A percentile compares a stretch with the other conserved stretches of the same genome.
Conservation (phyloP, 2,329 filamentous ascomycete species). For the Lithohypha guttulata region DNA sequence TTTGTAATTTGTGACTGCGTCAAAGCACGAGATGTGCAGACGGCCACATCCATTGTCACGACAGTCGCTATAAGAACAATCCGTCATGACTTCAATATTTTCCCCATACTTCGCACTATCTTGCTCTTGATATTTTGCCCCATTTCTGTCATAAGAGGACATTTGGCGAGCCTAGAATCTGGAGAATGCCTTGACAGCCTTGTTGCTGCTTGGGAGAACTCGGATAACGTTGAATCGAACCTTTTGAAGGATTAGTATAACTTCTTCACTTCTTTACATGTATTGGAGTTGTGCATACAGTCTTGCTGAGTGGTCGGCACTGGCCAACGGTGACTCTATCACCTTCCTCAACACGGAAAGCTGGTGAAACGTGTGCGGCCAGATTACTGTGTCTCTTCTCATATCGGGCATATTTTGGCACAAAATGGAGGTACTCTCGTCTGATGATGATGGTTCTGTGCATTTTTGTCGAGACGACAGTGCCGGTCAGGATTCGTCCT, state of each 20-base stretch:
- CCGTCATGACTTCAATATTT: too few species aligned
- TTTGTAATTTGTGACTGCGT: background rate
- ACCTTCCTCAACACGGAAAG: constrained; percentile 99
- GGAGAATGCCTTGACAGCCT: constrained; percentile 93
- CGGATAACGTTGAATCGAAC: constrained; percentile 99
- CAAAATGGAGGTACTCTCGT: constrained; percentile 99
- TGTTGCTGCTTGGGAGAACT: constrained; percentile 93
- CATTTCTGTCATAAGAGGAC: constrained; percentile 14
- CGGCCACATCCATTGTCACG: background rate
- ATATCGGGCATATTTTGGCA: constrained; percentile 99
- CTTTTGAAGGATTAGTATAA: constrained; percentile 35
- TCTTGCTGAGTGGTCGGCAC: constrained; percentile 99
- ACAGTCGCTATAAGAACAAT: constrained; percentile 2
- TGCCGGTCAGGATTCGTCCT: constrained; percentile 98
- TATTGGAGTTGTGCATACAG: constrained; percentile 65
- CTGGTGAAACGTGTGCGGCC: constrained; percentile 94
- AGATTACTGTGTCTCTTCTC: constrained; percentile 99
- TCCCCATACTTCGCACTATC: too few species aligned
- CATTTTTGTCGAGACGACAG: constrained; percentile 99
- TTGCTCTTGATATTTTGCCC: constrained; percentile 23
- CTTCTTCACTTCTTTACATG: background rate
- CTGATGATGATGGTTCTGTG: constrained; percentile 99
- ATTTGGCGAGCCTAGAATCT: constrained; percentile 70
- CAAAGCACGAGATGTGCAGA: too few species aligned
- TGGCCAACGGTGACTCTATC: constrained; percentile 99